phyloP scores from a whole-genome alignment of 164 flowering plant genomes.

The Nymphaea colorata region DNA sequence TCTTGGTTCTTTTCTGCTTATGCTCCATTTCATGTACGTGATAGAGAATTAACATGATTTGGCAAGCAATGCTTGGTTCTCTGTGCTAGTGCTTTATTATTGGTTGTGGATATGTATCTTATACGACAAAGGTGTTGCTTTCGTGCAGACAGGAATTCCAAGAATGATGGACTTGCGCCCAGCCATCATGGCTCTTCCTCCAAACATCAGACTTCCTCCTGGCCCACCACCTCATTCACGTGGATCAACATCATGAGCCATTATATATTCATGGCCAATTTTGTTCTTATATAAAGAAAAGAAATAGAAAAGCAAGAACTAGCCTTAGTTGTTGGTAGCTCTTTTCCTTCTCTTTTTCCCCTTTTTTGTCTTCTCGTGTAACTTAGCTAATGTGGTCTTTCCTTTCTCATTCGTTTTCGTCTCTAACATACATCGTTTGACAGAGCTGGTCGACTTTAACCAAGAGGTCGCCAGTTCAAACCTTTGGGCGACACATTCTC shows the following conservation, averaged over 20 bases:
- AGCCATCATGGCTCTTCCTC: background rate
- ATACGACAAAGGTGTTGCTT: background rate
- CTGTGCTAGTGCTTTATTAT: background rate
- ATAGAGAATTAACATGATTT: background rate
- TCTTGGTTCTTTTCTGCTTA: too few relatives aligned
- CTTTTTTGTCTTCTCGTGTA: background rate
- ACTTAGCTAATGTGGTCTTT: too few relatives aligned
- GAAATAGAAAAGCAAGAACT: background rate
- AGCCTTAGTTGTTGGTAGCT: background rate
- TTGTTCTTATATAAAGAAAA: too few relatives aligned
- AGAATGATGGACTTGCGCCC: background rate
- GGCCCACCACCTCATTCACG: conserved; percentile 1
- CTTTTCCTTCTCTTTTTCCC: background rate
- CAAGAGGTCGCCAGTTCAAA: background rate
- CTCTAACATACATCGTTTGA: background rate
- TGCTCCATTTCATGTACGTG: too few relatives aligned
- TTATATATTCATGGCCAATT: background rate
- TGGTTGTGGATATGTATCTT: background rate
- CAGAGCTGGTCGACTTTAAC: background rate
- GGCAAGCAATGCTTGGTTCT: background rate
- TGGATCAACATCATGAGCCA: background rate
- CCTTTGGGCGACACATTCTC: background rate
- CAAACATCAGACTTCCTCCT: background rate
- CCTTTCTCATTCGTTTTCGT: background rate
- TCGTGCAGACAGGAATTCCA: background rate